Evolutionary conservation across 345 rosid species (phyloP), one percentile per base, ranked within the genome.

Genomic region (Moringa oleifera): DNA sequence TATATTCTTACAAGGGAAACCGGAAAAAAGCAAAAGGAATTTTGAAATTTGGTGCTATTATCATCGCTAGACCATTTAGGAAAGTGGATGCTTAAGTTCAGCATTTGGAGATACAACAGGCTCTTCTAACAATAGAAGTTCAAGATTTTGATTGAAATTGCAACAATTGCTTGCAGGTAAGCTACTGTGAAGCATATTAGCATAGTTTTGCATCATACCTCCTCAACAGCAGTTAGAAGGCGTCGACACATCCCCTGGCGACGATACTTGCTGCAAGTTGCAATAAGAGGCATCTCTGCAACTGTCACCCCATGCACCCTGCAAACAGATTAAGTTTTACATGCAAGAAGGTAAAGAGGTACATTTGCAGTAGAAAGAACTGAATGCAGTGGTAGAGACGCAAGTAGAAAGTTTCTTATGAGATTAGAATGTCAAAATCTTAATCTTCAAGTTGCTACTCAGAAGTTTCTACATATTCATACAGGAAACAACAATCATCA

Each of bases 251-350:
- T 87, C 63, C 98, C 98, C 73, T 79, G 92, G 46, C 94, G 91
- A 31, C 96, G 90, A 64, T 77, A 84, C 49, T 81, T 84, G 73
- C 93, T 87, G 73, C 96, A 89, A 55, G 98, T 93, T 74, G 97
- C 98, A 76, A 89, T 83, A 33, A 93, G 85, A 69, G 97, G 98
- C 98, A 93, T 89, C 87, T 93, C 98, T 24, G 98, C 98, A 66
- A 93, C 77, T 37, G 79, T 64, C 57, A 68, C 73, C 64, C 96
- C 98, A 78, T 93, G 96, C 60, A 90, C 81, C 81, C 98, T 93
- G 76, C 58, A 60, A 49, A 74, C 23, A 73, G 63, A 16, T 13
- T 25, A 47, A 37, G 41, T 56, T 45, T 45, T 53, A 57, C n/a
- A 59, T 33, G 68, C 51, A 33, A 63, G 18, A 20, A n/a, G 21